These are phyloP conservation scores for Macrophomina phaseolina DNA, from an alignment of 2,329 filamentous ascomycete genomes.

Conservation along the genomic window DNA sequence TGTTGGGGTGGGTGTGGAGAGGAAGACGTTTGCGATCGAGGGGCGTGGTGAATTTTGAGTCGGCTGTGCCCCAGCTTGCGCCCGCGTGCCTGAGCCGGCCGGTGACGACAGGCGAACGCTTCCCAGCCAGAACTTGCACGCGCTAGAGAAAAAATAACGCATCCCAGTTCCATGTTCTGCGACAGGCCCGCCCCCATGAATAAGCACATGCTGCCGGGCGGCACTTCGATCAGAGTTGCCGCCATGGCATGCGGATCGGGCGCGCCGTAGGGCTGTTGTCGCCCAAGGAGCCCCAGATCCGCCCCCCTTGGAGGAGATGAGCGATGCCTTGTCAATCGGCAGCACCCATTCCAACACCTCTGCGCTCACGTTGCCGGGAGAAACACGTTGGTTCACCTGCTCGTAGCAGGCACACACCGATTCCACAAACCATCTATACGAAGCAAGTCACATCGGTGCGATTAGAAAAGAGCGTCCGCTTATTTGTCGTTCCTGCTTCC, in stretches of 20 bases:
- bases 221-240: neutral
- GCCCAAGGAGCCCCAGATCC: conserved; percentile 13
- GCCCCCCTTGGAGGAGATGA: conserved; percentile 9
- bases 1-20: conserved; percentile 9
- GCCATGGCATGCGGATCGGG: conserved; percentile 1
- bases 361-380: neutral
- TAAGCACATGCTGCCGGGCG: neutral
- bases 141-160: conserved; percentile 26
- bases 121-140: conserved; percentile 2
- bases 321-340: neutral
- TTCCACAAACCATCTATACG: neutral
- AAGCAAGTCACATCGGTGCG: conserved; percentile 11
- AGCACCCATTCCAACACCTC: neutral
- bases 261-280: conserved; percentile 11
- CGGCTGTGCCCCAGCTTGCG: conserved; percentile 20
- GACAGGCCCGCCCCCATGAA: neutral
- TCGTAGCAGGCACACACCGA: neutral
- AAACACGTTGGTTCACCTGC: neutral
- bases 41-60: conserved; percentile 28
- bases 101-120: conserved; percentile 13
- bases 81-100: conserved; percentile 14
- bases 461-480: conserved; percentile 1
- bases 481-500: neutral
- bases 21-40: conserved; percentile 10
- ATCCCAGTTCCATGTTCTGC: conserved; percentile 18